A percentile compares a stretch with the other conserved stretches of the same genome.
phyloP scores from a whole-genome alignment of 805 yeast species.

The Yueomyces sp. region DNA sequence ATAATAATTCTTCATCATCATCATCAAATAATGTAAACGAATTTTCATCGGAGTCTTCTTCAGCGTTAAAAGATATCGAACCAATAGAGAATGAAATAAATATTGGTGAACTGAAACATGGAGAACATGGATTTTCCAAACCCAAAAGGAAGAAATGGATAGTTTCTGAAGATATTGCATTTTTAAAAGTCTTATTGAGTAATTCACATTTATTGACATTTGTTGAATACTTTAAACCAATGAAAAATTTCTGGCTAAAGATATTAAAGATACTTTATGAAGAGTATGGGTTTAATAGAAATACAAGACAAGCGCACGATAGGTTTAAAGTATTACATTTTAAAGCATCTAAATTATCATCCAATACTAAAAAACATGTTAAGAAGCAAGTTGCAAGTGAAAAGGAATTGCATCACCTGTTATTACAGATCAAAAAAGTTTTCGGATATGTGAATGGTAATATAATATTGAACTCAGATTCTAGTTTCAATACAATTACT shows the following conservation, averaged over 20 bases:
- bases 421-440: slow-evolving; percentile 7
- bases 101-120: too few relatives aligned
- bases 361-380: slow-evolving; percentile 1
- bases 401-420: slow-evolving; percentile 4
- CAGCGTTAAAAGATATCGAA: too few relatives aligned
- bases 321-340: slow-evolving; percentile 16
- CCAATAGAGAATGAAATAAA: too few relatives aligned
- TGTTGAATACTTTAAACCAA: slow-evolving; percentile 18
- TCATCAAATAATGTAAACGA: too few relatives aligned
- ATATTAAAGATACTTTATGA: slow-evolving; percentile 11
- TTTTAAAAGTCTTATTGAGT: slow-evolving; percentile 8
- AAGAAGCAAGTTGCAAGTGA: neutral
- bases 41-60: too few relatives aligned
- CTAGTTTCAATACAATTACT: neutral
- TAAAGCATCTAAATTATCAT: slow-evolving; percentile 6
- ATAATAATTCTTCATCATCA: too few relatives aligned
- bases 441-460: slow-evolving; percentile 12
- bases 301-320: slow-evolving; percentile 21
- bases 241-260: slow-evolving; percentile 18
- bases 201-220: slow-evolving; percentile 11
- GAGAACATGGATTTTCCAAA: slow-evolving; percentile 2
- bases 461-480: slow-evolving; percentile 4
- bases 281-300: slow-evolving; percentile 10
- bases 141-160: slow-evolving; percentile 13
- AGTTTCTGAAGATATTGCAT: slow-evolving; percentile 12